Evolutionary conservation across 495 filamentous ascomycete species (phyloP), one percentile per base, ranked within the genome.

Genomic region (Xylona heveae): DNA sequence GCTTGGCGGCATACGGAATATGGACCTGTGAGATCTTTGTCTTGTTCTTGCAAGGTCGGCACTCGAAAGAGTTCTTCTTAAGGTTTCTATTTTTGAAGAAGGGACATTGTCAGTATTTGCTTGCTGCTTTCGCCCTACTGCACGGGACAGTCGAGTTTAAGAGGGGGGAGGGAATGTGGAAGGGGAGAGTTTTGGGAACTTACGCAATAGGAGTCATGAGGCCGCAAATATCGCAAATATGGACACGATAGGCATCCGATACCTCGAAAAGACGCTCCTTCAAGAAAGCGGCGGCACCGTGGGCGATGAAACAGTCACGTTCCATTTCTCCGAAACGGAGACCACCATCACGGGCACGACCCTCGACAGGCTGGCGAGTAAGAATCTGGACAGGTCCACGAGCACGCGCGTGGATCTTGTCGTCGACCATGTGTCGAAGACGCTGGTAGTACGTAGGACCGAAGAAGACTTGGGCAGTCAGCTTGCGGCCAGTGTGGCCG

Each of bases 291-390:
- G 78, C 82, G 18, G 88, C 88, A 48, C 88, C 88, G 54, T 99
- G 90, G 19, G 90, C 77, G 53, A 99, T 95, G 90, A 99, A 95
- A 57, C 88, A 99, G 67, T 99, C 88, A 52, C 88, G 84, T 57
- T 99, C 88, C 88, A 99, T 99, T 64, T 99, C 88, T 69, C 88
- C 88, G 66, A 99, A 99, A 46, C 88, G 82, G 28, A 99, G 68
- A 59, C 88, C 88, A 64, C 88, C 88, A 52, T 99, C 88, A 59
- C 88, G 66, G 0, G 88, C 90, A 62, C 88, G 71, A 69, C 88
- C 88, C 52, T 99, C 88, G 7, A 95, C 85, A n/a, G 88, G 88
- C 57, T 99, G 88, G 19, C 90, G 65, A 0, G 88, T 99, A 52
- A 99, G 64, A 43, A 99, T 99, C 61, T 95, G 90, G 18, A 91